Evolutionary conservation across 108 stramenopile species (phyloP).

Genomic region (Skeletonema potamos): DNA sequence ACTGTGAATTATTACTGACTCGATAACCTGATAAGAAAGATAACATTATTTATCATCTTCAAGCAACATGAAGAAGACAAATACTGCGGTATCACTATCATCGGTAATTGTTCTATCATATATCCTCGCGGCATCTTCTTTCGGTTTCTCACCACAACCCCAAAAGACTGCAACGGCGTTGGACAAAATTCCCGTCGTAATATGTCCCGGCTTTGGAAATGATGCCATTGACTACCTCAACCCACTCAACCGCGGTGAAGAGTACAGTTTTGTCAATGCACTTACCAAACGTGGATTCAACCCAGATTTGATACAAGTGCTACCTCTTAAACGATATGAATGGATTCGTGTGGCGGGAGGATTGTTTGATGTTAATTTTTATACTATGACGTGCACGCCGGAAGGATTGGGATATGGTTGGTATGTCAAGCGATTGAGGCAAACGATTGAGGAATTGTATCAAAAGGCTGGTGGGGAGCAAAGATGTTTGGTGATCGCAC

Average conservation of each 20-base stretch:
- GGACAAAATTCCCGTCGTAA: constrained; percentile 35
- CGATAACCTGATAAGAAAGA: too few relatives aligned
- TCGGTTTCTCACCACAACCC: not conserved
- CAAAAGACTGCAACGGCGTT: not conserved
- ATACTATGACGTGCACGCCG: constrained; percentile 55
- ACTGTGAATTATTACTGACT: too few relatives aligned
- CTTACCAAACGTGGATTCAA: constrained; percentile 54
- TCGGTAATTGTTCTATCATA: not conserved
- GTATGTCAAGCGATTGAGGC: constrained; percentile 73
- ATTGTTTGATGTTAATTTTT: constrained; percentile 76
- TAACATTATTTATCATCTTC: too few relatives aligned
- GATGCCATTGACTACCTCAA: constrained; percentile 70
- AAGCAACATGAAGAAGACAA: too few relatives aligned
- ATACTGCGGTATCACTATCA: too few relatives aligned
- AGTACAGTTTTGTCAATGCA: constrained; percentile 48
- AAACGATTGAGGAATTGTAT: constrained; percentile 50
- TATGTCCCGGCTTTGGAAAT: constrained; percentile 87
- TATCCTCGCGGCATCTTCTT: not conserved
- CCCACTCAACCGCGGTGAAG: constrained; percentile 48
- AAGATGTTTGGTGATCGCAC: constrained; percentile 72
- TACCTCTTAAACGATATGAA: constrained; percentile 78
- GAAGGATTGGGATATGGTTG: constrained; percentile 78
- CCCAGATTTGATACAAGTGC: constrained; percentile 54
- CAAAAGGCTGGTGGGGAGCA: constrained; percentile 16
- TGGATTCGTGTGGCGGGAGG: constrained; percentile 86